phyloP scores from a whole-genome alignment of 139 green algal species.

The Chara braunii region DNA sequence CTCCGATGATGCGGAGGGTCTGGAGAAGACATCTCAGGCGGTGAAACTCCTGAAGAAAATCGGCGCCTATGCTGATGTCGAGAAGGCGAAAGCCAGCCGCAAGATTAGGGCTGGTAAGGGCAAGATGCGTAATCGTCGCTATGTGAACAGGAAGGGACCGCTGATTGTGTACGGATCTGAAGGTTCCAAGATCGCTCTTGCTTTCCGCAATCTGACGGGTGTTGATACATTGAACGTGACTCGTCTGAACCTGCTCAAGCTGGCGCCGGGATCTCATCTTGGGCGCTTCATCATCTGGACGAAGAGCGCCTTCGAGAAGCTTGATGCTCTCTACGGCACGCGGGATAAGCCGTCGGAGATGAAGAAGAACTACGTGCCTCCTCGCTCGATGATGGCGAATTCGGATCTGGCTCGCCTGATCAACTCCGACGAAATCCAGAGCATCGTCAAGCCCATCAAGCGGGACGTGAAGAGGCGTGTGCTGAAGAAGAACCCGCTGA shows the following conservation, averaged over 20 bases:
- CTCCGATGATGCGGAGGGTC: conserved; percentile 65
- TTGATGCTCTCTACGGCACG: conserved; percentile 80
- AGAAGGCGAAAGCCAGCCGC: conserved; percentile 78
- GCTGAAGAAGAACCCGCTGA: conserved; percentile 97
- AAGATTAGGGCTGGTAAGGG: conserved; percentile 84
- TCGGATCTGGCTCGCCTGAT: conserved; percentile 89
- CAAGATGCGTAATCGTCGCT: conserved; percentile 97
- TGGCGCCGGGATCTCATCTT: conserved; percentile 93
- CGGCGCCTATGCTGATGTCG: conserved; percentile 74
- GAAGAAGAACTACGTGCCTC: conserved; percentile 96
- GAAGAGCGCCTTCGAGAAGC: conserved; percentile 84
- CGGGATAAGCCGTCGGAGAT: conserved; percentile 48
- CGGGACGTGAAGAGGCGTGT: conserved; percentile 40
- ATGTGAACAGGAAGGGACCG: conserved; percentile 84
- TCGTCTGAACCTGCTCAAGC: conserved; percentile 90
- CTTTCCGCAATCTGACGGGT: conserved; percentile 83
- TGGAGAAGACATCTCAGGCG: conserved; percentile 88
- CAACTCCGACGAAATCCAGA: conserved; percentile 88
- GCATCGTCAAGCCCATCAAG: conserved; percentile 50
- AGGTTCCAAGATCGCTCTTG: conserved; percentile 65
- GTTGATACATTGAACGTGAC: conserved; percentile 95
- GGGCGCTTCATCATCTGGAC: conserved; percentile 98
- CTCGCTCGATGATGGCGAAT: conserved; percentile 80
- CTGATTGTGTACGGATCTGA: conserved; percentile 86
- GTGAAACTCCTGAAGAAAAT: conserved; percentile 79